These are phyloP conservation scores for Lactuca sativa DNA, from an alignment of 129 eudicot species.

Conservation along the genomic window DNA sequence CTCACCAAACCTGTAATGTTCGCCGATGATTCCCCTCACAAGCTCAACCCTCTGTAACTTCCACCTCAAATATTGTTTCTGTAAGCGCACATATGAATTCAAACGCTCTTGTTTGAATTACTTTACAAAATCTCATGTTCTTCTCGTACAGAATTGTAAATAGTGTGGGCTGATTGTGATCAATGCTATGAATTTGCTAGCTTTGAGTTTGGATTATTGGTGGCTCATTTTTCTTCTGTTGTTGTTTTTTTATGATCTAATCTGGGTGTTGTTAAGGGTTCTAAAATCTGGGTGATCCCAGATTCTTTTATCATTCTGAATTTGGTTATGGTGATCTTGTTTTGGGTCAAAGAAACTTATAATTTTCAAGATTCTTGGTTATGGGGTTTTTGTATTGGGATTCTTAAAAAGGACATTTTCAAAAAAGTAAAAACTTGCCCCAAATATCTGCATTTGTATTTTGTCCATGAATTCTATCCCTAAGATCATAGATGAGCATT, in stretches of 20 bases:
- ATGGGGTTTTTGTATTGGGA: not conserved
- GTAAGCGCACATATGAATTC: not conserved
- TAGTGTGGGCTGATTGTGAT: not conserved
- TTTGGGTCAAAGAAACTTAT: not conserved
- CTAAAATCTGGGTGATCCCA: not conserved
- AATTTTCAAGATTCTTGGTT: not conserved
- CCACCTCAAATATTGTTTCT: not conserved
- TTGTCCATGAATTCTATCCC: not conserved
- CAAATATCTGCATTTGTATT: not conserved
- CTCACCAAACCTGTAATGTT: conserved; percentile 31
- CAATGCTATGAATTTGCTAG: not conserved
- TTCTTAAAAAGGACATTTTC: not conserved
- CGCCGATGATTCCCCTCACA: conserved; percentile 26
- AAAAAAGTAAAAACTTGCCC: too few relatives aligned
- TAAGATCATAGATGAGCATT: not conserved
- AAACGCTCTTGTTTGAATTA: not conserved
- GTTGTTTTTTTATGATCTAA: too few relatives aligned
- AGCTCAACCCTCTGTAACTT: conserved; percentile 18
- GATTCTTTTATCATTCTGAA: not conserved
- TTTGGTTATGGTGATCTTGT: not conserved
- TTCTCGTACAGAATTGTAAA: not conserved
- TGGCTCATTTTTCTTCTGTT: not conserved
- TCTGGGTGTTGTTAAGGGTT: not conserved
- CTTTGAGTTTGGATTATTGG: not conserved
- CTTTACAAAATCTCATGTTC: not conserved